Evolutionary conservation across 805 yeast genomes (phyloP), one percentile per base, ranked within the genome.

Genomic region (Yarrowia porcina): DNA sequence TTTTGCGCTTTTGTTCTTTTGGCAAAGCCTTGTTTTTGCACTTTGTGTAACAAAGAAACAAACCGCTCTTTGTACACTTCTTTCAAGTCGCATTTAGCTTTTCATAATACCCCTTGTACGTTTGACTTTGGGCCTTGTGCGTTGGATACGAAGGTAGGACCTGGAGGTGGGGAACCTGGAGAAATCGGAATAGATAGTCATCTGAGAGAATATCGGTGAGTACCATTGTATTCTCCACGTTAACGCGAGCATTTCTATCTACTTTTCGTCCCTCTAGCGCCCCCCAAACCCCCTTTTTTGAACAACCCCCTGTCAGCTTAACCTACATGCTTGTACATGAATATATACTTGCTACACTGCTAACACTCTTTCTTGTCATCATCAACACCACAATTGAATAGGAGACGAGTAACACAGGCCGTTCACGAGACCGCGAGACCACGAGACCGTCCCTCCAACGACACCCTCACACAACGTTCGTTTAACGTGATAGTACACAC

Each of bases 91-190:
- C 20, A 23, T 28, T 39, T 39, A 56, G 20, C 42, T 59, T 32
- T 59, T 59, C 54, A 45, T 59, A 44, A 35, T 35, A 25, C 59
- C 59, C 59, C 59, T 36, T 52, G 42, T 52, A 33, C 38, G 44
- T 52, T 36, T 52, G 42, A 35, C 39, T 36, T 52, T 25, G 59
- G 42, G 42, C 44, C 59, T 36, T 25, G 59, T 52, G 59, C 59
- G 59, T 52, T 52, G 59, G 59, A 52, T 52, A 52, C 59, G 59
- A 49, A 45, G 36, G 57, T 49, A 35, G 57, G 57, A 35, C 41
- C 41, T 35, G 39, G 25, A 49, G 57, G 57, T 49, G 57, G 57
- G 41, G 57, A 49, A 32, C 15, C 3, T 18, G 25, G 17, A 13
- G 25, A 45, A 30, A 17, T 17, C 23, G 10, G 25, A n/a, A 2